Base-by-base conservation (phyloP, 768 basidiomycete genomes). In the Boletus sensibilis region DNA sequence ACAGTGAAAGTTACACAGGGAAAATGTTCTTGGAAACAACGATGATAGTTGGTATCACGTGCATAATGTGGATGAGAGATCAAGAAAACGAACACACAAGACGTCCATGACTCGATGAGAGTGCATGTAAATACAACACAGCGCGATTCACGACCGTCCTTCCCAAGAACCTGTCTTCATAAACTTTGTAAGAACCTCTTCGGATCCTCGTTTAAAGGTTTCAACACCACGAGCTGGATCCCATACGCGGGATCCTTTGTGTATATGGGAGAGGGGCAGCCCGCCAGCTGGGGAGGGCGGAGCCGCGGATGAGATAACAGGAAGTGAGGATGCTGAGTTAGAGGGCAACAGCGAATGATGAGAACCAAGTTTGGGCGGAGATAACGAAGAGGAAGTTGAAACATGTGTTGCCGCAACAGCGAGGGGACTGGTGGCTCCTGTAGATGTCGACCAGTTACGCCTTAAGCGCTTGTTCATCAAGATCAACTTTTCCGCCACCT, bases 181-280 rank as follows among this genome's bases (percentile, higher is more conserved):
- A 72, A 95, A 94, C 46, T 89, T 78, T 11, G 88, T 83, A 29
- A 95, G 77, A 25, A 94, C 91, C 64, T 94, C 89, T 69, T 95
- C 92, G 2, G 92, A 93, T 14, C 88, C 88, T 50, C 83, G 83
- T 71, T 93, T 94, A 74, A 94, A 93, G 39, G 89, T 64, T 56
- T 95, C 93, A 3, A 94, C 85, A 42, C 87, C 88, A 21, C 92
- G 85, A 11, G 86, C 85, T 18, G 93, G 93, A 68, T 94, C 92
- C 85, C 89, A 96, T 5, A 89, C 86, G 21, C 92, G 81, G 3
- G 79, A 81, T 21, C 79, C 78, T 63, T 80, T 83, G 38, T 69
- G 72, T 20, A 31, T 47, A 75, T 71, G 37, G 70, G 59, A 64
- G 10, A 63, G 58, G 31, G 71, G 56, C 23, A 71, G 70, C 9